Evolutionary conservation across 257 asterid genomes (phyloP), one percentile per base, ranked within the genome.

Genomic region (Ehretia macrophylla): DNA sequence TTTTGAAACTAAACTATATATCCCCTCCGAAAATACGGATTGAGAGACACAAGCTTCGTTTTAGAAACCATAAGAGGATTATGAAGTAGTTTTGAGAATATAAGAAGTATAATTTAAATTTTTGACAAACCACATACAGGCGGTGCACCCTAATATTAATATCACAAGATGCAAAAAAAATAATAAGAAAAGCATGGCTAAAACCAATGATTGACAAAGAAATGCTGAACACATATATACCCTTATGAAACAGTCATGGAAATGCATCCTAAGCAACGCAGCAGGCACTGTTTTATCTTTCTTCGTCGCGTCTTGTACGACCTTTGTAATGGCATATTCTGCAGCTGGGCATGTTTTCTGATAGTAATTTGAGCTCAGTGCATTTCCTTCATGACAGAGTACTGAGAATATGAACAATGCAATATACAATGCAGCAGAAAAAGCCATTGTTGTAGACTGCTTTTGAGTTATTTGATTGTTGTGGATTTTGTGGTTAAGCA

Each of bases 241-340:
- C 86, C 95, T 76, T 58, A 88, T 32, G 55, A 88, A 86, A 52
- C 95, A 88, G 72, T 88, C 97, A 35, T 88, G 97, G 78, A 88
- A 88, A 64, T 88, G 97, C 94, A 88, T 73, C 62, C 95, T 73
- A 51, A 88, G 83, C 53, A 88, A 75, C 14, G 94, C 75, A 3
- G 94, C 91, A 4, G 91, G 91, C 37, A 82, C 84, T 0, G 65
- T 84, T 13, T 56, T 82, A 62, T 88, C 95, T 48, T 77, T 79
- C 0, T 58, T 48, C 5, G 79, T 51, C 4, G 86, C 91, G 0
- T 86, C 81, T 45, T 50, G 66, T 2, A 86, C 82, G 0, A 75
- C 75, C 32, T 80, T 66, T 22, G 75, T 68, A 5, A 88, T 72
- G 10, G 68, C 70, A 5, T 64, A 21, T 54, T 88, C 96, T 2